Evolutionary conservation across 2,329 filamentous ascomycete species (phyloP).

Genomic region (Metarhizium anisopliae): DNA sequence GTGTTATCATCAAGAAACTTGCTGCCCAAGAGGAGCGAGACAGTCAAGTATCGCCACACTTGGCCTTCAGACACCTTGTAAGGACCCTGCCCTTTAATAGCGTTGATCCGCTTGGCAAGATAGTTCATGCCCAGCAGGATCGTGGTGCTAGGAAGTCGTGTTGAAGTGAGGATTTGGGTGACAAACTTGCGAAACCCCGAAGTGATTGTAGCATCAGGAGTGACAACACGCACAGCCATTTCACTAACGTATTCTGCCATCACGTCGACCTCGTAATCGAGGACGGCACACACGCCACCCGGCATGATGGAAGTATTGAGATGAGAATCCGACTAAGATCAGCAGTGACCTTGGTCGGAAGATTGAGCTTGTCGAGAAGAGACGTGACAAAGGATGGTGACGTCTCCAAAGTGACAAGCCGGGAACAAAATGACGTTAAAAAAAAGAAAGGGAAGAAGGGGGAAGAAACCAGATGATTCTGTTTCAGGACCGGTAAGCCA

Average conservation of each 20-base stretch:
- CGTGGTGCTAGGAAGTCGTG: constrained; percentile 80
- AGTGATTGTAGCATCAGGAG: constrained; percentile 45
- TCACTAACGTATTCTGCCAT: constrained; percentile 95
- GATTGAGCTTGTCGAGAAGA: constrained; percentile 7
- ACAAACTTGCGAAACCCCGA: constrained; percentile 86
- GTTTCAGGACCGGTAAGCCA: constrained; percentile 22
- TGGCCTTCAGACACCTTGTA: constrained; percentile 58
- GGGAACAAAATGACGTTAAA: not conserved
- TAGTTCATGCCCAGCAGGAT: constrained; percentile 89
- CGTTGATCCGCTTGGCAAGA: constrained; percentile 72
- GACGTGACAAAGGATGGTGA: constrained; percentile 5
- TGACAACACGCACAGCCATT: constrained; percentile 60
- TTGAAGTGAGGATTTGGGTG: constrained; percentile 81
- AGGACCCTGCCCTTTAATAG: constrained; percentile 48
- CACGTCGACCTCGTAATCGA: constrained; percentile 93
- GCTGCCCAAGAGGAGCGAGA: constrained; percentile 77
- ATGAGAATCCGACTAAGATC: constrained; percentile 30
- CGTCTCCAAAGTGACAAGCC: not conserved
- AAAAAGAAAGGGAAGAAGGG: not conserved
- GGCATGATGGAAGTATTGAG: constrained; percentile 42
- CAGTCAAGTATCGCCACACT: constrained; percentile 80
- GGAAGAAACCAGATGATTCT: constrained; percentile 8
- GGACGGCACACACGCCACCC: constrained; percentile 83
- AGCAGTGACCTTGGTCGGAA: constrained; percentile 28
- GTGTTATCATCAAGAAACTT: constrained; percentile 97